Conservation (phyloP, 208 protist species). For the Trypanosomatidae sp. region DNA sequence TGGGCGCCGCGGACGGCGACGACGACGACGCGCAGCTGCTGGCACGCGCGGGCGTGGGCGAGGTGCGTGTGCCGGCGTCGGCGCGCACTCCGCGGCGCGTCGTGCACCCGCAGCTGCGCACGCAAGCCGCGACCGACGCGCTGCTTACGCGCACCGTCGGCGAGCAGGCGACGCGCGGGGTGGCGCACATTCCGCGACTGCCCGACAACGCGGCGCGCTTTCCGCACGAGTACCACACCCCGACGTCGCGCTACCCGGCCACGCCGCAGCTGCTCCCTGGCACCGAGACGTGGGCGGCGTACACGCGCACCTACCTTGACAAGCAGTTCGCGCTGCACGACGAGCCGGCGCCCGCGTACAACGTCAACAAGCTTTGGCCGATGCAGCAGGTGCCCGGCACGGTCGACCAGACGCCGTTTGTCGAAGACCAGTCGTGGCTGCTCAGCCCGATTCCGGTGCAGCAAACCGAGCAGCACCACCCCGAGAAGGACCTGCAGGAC, state of each 20-base stretch:
- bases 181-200: constrained; percentile 15
- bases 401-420: constrained; percentile 76
- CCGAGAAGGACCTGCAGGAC: constrained; percentile 80
- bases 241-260: constrained; percentile 57
- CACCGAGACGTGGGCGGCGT: constrained; percentile 64
- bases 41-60: not conserved
- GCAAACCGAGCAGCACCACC: constrained; percentile 69
- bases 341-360: constrained; percentile 56
- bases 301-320: constrained; percentile 77
- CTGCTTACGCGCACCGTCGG: constrained; percentile 39
- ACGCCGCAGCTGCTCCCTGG: constrained; percentile 23
- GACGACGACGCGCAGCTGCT: constrained; percentile 5
- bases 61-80: constrained; percentile 26
- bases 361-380: constrained; percentile 80
- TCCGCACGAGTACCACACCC: constrained; percentile 78
- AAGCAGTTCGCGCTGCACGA: constrained; percentile 43
- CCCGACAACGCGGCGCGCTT: constrained; percentile 62
- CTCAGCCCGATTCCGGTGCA: constrained; percentile 78
- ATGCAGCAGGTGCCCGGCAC: constrained; percentile 81
- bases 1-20: not conserved
- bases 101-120: constrained; percentile 55
- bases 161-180: constrained; percentile 17
- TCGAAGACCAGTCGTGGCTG: constrained; percentile 86
- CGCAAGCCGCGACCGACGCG: constrained; percentile 41
- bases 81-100: constrained; percentile 33